Conservation (phyloP, 345 rosid genomes). For the Melaleuca quinquenervia region DNA sequence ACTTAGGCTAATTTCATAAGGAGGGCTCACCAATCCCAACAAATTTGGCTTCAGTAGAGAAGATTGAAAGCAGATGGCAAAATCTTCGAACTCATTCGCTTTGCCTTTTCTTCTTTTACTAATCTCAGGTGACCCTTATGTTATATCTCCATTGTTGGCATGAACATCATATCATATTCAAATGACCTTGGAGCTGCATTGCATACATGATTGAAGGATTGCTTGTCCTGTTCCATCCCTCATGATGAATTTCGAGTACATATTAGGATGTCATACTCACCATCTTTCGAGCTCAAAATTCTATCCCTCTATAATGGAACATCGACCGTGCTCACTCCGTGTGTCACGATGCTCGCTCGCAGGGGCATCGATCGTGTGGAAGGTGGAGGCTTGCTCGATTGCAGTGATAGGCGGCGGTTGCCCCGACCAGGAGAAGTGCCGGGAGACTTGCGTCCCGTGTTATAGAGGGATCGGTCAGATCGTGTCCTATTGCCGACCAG, state of each 20-base stretch:
- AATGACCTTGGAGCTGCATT: background rate
- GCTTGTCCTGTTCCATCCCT: background rate
- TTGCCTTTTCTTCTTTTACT: background rate
- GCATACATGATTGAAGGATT: background rate
- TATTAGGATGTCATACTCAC: no score
- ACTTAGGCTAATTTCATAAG: background rate
- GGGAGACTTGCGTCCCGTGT: constrained; percentile 9
- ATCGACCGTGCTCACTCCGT: background rate
- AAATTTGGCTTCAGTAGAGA: background rate
- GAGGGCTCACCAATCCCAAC: background rate
- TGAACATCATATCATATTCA: background rate
- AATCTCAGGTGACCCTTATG: background rate
- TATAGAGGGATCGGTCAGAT: constrained; percentile 8
- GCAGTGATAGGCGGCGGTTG: constrained; percentile 19
- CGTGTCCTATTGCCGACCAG: background rate
- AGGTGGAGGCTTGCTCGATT: background rate
- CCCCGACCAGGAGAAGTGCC: constrained; percentile 2
- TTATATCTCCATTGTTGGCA: background rate
- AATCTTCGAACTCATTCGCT: background rate
- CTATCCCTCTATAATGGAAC: background rate
- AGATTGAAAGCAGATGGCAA: background rate
- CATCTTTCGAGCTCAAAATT: background rate
- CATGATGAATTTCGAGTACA: background rate
- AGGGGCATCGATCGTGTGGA: background rate
- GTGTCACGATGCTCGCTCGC: background rate